These are phyloP conservation scores for Diaporthe ampelina DNA, from an alignment of 2,329 filamentous ascomycete species.

Conservation along the genomic window DNA sequence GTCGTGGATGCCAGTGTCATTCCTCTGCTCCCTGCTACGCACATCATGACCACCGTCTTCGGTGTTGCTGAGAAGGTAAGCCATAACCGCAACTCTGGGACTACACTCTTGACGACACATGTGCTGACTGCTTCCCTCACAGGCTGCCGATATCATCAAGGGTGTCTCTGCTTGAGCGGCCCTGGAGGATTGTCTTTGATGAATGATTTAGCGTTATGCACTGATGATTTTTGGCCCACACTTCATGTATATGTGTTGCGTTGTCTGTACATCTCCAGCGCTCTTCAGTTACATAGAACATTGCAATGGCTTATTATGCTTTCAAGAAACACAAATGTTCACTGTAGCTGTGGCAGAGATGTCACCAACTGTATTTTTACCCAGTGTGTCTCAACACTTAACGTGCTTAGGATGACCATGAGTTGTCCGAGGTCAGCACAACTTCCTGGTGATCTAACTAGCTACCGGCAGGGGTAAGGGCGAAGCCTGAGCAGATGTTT, in stretches of 20 bases:
- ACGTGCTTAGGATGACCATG: too few relatives aligned
- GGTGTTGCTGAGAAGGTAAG: conserved; percentile 48
- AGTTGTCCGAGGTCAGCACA: neutral
- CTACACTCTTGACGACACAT: neutral
- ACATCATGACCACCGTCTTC: conserved; percentile 47
- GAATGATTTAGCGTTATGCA: neutral
- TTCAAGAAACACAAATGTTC: neutral
- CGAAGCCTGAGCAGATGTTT: neutral
- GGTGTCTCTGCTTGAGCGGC: conserved; percentile 5
- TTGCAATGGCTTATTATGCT: neutral
- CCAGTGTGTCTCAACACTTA: too few relatives aligned
- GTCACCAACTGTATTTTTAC: neutral
- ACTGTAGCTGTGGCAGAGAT: neutral
- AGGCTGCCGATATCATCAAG: conserved; percentile 39
- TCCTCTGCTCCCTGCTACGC: conserved; percentile 51
- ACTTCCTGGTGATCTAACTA: too few relatives aligned
- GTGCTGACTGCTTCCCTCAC: neutral
- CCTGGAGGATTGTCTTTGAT: neutral
- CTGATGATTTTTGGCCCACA: neutral
- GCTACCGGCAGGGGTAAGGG: neutral
- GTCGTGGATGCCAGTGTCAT: conserved; percentile 62
- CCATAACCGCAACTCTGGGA: neutral
- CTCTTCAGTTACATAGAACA: neutral
- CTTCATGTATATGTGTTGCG: conserved; percentile 10
- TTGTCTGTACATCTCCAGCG: conserved; percentile 19